These are phyloP conservation scores for Coffea eugenioides DNA, from an alignment of 257 asterid genomes.

Conservation along the genomic window DNA sequence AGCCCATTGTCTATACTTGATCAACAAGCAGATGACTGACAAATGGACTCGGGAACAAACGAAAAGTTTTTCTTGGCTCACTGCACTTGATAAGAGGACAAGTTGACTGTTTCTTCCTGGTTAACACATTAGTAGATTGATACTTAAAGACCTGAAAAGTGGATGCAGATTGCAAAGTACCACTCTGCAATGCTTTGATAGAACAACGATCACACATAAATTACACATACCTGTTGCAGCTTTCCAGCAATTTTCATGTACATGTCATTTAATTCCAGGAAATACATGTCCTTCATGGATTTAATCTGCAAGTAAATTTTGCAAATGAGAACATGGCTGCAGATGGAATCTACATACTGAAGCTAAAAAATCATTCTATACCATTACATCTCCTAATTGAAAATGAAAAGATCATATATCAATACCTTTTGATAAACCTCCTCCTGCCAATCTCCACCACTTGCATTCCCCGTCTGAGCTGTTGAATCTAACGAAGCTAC, in stretches of 20 bases:
- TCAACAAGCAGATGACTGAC: not conserved
- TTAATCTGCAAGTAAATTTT: conserved; percentile 64
- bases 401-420: conserved; percentile 5
- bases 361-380: not conserved
- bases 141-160: not conserved
- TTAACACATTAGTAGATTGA: not conserved
- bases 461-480: conserved; percentile 72
- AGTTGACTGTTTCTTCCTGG: not conserved
- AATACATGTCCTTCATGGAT: conserved; percentile 73
- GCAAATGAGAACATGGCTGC: conserved; percentile 13
- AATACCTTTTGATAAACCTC: conserved; percentile 88
- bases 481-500: conserved; percentile 83
- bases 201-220: not conserved
- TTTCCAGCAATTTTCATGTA: conserved; percentile 65
- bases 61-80: not conserved
- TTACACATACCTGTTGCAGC: conserved; percentile 66
- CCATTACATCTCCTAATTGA: not conserved
- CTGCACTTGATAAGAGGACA: not conserved
- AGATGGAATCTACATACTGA: not conserved
- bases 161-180: not conserved
- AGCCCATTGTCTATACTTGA: not conserved
- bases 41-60: not conserved
- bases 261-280: conserved; percentile 70
- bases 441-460: conserved; percentile 89
- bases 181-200: not conserved